Evolutionary conservation across 257 asterid species (phyloP).

Genomic region (Plectranthus barbatus): DNA sequence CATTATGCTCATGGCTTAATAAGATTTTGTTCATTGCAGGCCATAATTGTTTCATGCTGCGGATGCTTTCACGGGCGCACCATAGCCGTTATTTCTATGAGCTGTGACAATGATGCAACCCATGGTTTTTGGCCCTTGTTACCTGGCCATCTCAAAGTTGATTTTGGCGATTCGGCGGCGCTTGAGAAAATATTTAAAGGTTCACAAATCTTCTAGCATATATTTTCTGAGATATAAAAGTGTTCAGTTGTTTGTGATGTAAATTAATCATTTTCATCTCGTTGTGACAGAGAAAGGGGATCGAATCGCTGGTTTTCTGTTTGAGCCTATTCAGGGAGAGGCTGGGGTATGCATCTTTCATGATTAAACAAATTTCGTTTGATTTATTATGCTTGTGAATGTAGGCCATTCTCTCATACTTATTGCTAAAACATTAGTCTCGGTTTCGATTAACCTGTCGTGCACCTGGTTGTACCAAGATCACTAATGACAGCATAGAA

Average conservation of each 20-base stretch:
- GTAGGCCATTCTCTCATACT: background rate
- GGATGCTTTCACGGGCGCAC: constrained; percentile 99
- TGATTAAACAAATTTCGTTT: background rate
- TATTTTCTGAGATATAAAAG: background rate
- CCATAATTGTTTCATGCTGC: constrained; percentile 90
- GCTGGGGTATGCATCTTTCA: constrained; percentile 79
- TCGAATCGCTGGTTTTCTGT: constrained; percentile 80
- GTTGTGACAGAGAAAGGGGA: constrained; percentile 77
- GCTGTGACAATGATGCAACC: constrained; percentile 97
- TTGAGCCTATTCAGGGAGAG: constrained; percentile 99
- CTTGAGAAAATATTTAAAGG: constrained; percentile 83
- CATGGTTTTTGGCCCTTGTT: constrained; percentile 84
- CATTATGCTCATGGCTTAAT: background rate
- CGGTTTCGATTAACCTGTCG: too few relatives aligned
- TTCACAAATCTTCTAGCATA: constrained; percentile 18
- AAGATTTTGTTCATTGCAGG: constrained; percentile 38
- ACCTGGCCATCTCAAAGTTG: constrained; percentile 84
- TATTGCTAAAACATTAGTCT: background rate
- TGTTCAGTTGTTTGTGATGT: background rate
- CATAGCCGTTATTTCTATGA: constrained; percentile 87
- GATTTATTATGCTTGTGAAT: background rate
- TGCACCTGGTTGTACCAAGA: too few relatives aligned
- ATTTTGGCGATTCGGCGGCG: constrained; percentile 64
- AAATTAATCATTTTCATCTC: constrained; percentile 17
- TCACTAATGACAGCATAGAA: too few relatives aligned